These are phyloP conservation scores for Annona cherimola DNA, from an alignment of 164 flowering plant species.

Conservation along the genomic window DNA sequence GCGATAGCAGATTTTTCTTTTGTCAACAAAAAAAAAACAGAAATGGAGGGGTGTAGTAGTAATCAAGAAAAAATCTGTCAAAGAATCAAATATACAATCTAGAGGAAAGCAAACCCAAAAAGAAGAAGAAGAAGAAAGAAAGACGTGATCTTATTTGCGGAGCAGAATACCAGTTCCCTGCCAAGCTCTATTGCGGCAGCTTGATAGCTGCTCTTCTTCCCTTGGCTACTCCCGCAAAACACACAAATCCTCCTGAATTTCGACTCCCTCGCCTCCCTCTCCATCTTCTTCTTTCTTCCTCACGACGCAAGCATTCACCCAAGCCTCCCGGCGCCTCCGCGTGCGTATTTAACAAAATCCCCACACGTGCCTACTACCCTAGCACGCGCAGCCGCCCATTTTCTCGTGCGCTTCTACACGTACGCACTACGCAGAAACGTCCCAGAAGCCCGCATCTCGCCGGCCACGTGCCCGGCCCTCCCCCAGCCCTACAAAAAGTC, in stretches of 20 bases:
- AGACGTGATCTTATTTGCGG: too few relatives aligned
- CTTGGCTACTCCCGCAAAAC: constrained; percentile 98
- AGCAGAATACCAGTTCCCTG: constrained; percentile 60
- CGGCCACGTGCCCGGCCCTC: background rate
- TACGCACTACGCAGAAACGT: background rate
- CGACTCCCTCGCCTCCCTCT: constrained; percentile 44
- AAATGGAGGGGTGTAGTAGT: background rate
- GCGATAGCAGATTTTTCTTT: background rate
- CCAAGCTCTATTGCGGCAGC: constrained; percentile 96
- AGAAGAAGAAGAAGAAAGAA: background rate
- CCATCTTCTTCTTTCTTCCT: constrained; percentile 43
- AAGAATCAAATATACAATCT: background rate
- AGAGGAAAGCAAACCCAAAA: background rate
- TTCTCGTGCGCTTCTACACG: background rate
- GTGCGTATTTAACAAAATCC: constrained; percentile 3
- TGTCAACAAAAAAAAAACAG: background rate
- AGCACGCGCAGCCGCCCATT: constrained; percentile 1
- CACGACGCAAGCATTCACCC: background rate
- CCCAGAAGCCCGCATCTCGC: background rate
- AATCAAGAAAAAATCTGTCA: background rate
- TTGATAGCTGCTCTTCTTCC: constrained; percentile 87
- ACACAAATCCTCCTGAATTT: constrained; percentile 90
- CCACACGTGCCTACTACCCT: constrained; percentile 3
- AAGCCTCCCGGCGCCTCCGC: background rate
- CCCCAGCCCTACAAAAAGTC: background rate